Conservation (phyloP, 2,329 filamentous ascomycete species). For the Fusarium sp. region DNA sequence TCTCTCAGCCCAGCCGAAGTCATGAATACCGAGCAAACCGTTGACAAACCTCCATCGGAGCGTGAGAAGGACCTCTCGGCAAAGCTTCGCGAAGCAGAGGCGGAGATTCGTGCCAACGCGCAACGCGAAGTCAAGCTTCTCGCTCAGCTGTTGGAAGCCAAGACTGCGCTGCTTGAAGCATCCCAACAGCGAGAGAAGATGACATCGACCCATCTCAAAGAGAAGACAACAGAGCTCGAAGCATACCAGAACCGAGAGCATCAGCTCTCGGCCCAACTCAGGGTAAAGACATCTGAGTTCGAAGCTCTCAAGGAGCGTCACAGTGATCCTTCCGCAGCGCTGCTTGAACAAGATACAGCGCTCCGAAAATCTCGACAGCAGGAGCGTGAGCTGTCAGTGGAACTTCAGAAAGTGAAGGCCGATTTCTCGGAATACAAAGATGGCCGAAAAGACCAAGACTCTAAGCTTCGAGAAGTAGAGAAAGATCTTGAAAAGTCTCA, state of each 20-base stretch:
- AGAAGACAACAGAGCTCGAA: neutral
- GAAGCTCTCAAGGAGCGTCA: neutral
- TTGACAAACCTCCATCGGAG: neutral
- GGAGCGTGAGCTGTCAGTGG: slow-evolving; percentile 11
- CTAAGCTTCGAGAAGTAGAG: neutral
- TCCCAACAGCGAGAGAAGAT: slow-evolving; percentile 20
- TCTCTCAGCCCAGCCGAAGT: neutral
- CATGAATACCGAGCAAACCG: neutral
- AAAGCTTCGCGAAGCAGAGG: slow-evolving; percentile 20
- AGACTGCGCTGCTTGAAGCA: slow-evolving; percentile 2
- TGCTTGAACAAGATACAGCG: slow-evolving; percentile 14
- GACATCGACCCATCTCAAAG: slow-evolving; percentile 1
- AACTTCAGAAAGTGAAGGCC: slow-evolving; percentile 5
- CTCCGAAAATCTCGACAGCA: slow-evolving; percentile 4
- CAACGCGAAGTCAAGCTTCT: slow-evolving; percentile 13
- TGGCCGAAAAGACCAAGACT: neutral
- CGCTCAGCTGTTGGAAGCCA: slow-evolving; percentile 17
- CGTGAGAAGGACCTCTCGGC: slow-evolving; percentile 21
- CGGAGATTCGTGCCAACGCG: slow-evolving; percentile 1
- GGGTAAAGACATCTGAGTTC: neutral
- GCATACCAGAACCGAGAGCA: slow-evolving; percentile 3
- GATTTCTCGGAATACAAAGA: neutral
- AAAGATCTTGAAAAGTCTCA: slow-evolving; percentile 1
- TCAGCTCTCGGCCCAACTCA: neutral
- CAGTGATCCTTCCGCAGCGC: neutral